Conservation (phyloP, 495 filamentous ascomycete genomes). For the Daldinia vernicosa region DNA sequence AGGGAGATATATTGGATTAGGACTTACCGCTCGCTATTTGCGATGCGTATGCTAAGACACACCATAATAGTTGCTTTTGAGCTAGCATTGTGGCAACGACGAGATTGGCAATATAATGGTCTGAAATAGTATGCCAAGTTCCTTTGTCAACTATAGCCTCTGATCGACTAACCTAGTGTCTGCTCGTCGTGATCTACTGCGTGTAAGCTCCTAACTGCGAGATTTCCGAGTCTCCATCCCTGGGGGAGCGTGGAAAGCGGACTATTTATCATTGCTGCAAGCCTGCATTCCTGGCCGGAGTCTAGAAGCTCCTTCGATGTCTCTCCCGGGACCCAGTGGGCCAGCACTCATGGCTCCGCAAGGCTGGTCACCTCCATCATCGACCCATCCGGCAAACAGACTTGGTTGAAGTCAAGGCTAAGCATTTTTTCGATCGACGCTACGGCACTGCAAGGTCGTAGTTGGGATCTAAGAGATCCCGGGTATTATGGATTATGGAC, state of each 20-base stretch:
- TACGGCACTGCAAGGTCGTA: conserved; percentile 8
- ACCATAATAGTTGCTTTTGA: conserved; percentile 24
- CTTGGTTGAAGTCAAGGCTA: conserved; percentile 7
- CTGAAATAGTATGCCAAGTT: not conserved
- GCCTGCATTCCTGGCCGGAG: conserved; percentile 22
- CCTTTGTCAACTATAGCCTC: conserved; percentile 5
- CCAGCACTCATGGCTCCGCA: conserved; percentile 10
- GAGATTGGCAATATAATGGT: not conserved
- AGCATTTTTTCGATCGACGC: conserved; percentile 12
- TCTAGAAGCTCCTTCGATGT: conserved; percentile 21
- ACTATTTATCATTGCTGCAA: conserved; percentile 35
- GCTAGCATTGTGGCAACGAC: conserved; percentile 13
- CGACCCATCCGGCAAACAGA: not conserved
- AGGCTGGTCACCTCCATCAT: conserved; percentile 12
- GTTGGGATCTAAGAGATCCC: conserved; percentile 5
- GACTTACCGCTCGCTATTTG: conserved; percentile 23
- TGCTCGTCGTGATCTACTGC: conserved; percentile 1
- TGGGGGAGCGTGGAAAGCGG: not conserved
- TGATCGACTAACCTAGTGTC: conserved; percentile 3
- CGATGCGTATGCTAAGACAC: conserved; percentile 31
- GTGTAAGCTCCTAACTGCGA: not conserved
- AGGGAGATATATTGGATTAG: not conserved
- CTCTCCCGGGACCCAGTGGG: conserved; percentile 17
- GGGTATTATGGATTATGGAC: not conserved
- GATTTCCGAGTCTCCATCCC: not conserved